Base-by-base conservation (phyloP, 768 basidiomycete genomes). In the Amanita rubescens region DNA sequence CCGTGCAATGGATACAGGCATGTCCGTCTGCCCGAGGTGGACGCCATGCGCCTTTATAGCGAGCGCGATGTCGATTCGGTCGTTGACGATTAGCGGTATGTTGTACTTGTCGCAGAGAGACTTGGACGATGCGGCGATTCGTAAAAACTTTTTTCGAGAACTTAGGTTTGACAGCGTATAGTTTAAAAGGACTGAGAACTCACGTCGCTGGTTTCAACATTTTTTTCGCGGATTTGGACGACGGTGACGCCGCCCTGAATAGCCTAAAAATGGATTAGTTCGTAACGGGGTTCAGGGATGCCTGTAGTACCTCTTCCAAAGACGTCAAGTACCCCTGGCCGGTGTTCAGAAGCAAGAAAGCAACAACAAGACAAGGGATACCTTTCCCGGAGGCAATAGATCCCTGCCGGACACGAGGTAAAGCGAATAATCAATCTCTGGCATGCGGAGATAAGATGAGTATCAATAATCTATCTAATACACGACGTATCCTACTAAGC, bases 161-260 rank as follows among this genome's bases (percentile, higher is more conserved):
- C 47, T 14, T 19, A 17, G 11, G 17, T 45, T 48, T 30, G 30
- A n/a, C n/a, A 10, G 22, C 48, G 15, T 7, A 25, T 34, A 30
- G 38, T 30, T 30, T 30, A 27, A 33, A 27, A 30, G 34, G 30
- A 49, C 47, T 15, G 22, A 34, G n/a, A 6, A 66, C 80, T 60
- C 45, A 87, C 91, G 69, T 93, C 88, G 20, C 77, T 77, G 0
- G 92, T 94, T 56, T 94, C 91, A 0, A 77, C 68, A 10, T 79
- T 67, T 67, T 97, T 97, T 68, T 97, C 94, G 34, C 93, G 78
- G 15, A 95, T 75, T 67, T 96, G 94, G 4, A 96, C 90, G 44
- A 94, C 63, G 1, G 91, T 93, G 1, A 95, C 92, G 2, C 93
- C 94, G 9, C 94, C 94, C 63, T 81, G 71, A 14, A 95, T 71